Evolutionary conservation across 1,284 basidiomycete species (phyloP), one percentile per base, ranked within the genome.

Genomic region (Pseudozyma sp.): DNA sequence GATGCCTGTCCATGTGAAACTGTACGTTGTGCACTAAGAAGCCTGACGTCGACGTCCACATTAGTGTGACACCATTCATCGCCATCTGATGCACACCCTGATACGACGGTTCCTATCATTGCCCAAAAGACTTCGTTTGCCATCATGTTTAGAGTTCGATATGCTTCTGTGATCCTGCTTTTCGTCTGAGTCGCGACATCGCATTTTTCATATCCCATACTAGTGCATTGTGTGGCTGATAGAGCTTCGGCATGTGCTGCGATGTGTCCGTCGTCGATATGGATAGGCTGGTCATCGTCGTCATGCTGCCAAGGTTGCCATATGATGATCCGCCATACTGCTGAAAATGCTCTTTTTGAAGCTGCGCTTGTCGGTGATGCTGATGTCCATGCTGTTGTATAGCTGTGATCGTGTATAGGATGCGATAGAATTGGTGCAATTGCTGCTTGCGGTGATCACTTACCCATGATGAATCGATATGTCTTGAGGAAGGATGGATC

Each of bases 381-480:
- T 58, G 55, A 36, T 64, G 50, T 31, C 36, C 47, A 43, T 43
- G 52, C 18, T 38, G 51, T 52, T 16, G 51, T 43, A 48, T 40
- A 52, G 56, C 52, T 40, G 42, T 16, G n/a, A 31, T 45, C 47
- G 25, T 48, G 39, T 55, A 25, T 35, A 42, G 57, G 49, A 56
- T 58, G 62, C 53, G 62, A 66, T 57, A 56, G 62, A 49, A 71
- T 49, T 31, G 57, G 44, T 38, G 43, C 25, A 31, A 42, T 52
- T 52, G 44, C 49, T 67, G 64, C 40, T 73, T 58, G 44, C 47
- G 65, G 51, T 68, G 70, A 58, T 55, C 53, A 73, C 70, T 73
- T 73, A 73, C 70, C 70, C 70, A 73, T 73, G 70, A 73, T 73
- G 64, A 68, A 68, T 73, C 65, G 70, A 73, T 73, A 73, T 73